A percentile compares a stretch with the other conserved stretches of the same genome.
Evolutionary conservation across 1,139 yeast genomes (phyloP).

Genomic region (Yamadazyma pseudoaaseri): DNA sequence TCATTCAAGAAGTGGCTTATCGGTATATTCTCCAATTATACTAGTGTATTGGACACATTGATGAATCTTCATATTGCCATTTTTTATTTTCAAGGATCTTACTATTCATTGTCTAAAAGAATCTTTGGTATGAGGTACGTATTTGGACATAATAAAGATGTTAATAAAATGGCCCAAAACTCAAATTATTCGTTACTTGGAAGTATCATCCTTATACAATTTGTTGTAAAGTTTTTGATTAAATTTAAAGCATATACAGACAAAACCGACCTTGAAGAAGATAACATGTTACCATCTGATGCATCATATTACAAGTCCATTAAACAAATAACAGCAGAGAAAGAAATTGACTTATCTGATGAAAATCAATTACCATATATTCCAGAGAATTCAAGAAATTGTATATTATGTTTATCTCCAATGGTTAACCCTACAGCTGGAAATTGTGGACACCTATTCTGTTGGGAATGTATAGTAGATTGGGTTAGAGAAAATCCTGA

Average conservation of each 20-base stretch:
- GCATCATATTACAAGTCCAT: slow-evolving; percentile 14
- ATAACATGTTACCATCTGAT: slow-evolving; percentile 11
- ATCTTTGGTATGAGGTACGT: slow-evolving; percentile 79
- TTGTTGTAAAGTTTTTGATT: slow-evolving; percentile 45
- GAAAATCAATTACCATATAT: slow-evolving; percentile 61
- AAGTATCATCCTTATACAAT: slow-evolving; percentile 60
- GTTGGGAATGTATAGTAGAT: slow-evolving; percentile 88
- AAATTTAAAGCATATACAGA: slow-evolving; percentile 31
- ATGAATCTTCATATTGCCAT: slow-evolving; percentile 73
- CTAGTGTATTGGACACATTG: slow-evolving; percentile 47
- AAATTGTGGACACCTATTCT: slow-evolving; percentile 88
- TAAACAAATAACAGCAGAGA: slow-evolving; percentile 23
- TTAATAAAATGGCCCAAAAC: slow-evolving; percentile 35
- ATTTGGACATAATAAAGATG: slow-evolving; percentile 59
- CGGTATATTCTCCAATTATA: slow-evolving; percentile 33
- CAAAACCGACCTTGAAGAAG: slow-evolving; percentile 14
- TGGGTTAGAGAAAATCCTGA: slow-evolving; percentile 90
- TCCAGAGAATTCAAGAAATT: slow-evolving; percentile 66
- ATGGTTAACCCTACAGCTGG: slow-evolving; percentile 86
- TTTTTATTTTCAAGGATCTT: slow-evolving; percentile 79
- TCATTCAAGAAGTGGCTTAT: slow-evolving; percentile 13
- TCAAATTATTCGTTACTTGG: slow-evolving; percentile 83
- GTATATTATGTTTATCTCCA: slow-evolving; percentile 78
- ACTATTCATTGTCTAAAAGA: slow-evolving; percentile 75
- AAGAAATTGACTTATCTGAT: slow-evolving; percentile 50